Base-by-base conservation (phyloP, 495 filamentous ascomycete genomes). In the Aspergillus mulundensis region DNA sequence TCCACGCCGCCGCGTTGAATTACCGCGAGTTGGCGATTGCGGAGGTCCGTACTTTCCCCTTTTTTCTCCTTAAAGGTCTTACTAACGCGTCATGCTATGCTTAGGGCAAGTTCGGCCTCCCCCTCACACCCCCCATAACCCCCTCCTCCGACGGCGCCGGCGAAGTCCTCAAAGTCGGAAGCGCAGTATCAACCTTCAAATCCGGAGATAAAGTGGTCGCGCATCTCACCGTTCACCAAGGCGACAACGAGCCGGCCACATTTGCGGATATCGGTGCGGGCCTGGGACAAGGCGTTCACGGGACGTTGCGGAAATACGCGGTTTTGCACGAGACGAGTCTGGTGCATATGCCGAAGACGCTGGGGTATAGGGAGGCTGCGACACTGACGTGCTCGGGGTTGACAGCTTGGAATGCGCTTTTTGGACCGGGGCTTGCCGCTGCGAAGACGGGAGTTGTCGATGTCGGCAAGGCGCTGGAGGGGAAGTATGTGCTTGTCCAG, bases 311-410 rank as follows among this genome's bases (percentile, higher is more conserved):
- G 5, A 72, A 84, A 59, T 86, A 87, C 52, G 89, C 87, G 54
- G 81, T 95, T 41, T 91, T 87, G 72, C 77, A 81, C 43, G 89
- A 94, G 61, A 88, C 92, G 57, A 90, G 89, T 50, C 57, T 74
- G 1, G 71, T 71, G 14, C 56, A 58, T 19, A 64, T 64, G 32
- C 70, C 71, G 5, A 40, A 24, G 15, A 50, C 46, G 16, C 53
- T 72, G n/a, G 41, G 47, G 14, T 70, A 56, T 43, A 4, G 54
- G 1, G 48, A 65, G 16, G 65, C 66, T 7, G 60, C 61, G 7
- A 68, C 70, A 1, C 50, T 70, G n/a, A 62, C 70, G 2, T 67
- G 66, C 49, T 61, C 66, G 1, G 62, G 44, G 28, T 38, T 62
- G 39, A 65, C 66, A 0, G 61, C 61, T 10, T 70, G 60, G 60